These are phyloP conservation scores for Starmerella sp. DNA, from an alignment of 805 yeast genomes.

Conservation along the genomic window DNA sequence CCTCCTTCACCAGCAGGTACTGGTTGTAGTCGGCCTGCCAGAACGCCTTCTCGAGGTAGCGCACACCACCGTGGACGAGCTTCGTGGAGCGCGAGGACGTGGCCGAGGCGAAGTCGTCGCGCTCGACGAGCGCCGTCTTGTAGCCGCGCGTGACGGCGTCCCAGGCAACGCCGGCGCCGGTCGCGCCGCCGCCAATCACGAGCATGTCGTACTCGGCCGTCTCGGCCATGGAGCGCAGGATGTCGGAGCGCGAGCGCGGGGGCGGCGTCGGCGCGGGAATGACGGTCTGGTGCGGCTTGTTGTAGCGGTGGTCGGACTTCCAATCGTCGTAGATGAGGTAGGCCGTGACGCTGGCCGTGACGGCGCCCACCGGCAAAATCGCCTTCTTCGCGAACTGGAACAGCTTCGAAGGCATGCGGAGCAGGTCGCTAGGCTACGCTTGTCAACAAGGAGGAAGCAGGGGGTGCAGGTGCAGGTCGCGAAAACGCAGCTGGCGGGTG, in stretches of 20 bases:
- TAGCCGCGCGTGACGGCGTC: slow-evolving; percentile 88
- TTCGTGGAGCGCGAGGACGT: slow-evolving; percentile 90
- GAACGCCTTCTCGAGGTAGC: slow-evolving; percentile 89
- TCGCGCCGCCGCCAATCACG: slow-evolving; percentile 92
- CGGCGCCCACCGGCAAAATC: slow-evolving; percentile 22
- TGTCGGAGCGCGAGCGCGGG: slow-evolving; percentile 26
- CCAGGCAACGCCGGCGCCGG: slow-evolving; percentile 85
- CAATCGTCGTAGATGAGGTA: slow-evolving; percentile 24
- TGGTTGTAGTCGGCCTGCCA: slow-evolving; percentile 87
- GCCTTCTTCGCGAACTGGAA: slow-evolving; percentile 12
- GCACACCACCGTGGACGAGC: slow-evolving; percentile 95
- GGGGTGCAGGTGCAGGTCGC: not conserved
- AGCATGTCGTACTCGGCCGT: slow-evolving; percentile 61
- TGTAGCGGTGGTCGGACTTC: slow-evolving; percentile 20
- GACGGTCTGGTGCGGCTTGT: slow-evolving; percentile 21
- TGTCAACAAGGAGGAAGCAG: no score
- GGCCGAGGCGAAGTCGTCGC: slow-evolving; percentile 82
- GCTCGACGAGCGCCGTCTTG: slow-evolving; percentile 77
- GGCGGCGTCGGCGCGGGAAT: slow-evolving; percentile 22
- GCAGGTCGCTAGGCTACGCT: not conserved
- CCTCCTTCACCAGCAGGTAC: slow-evolving; percentile 78
- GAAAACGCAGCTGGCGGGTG: not conserved
- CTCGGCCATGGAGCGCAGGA: slow-evolving; percentile 25
- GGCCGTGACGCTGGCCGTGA: slow-evolving; percentile 18
- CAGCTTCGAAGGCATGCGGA: not conserved